Evolutionary conservation across 2,329 filamentous ascomycete species (phyloP).

Genomic region (Remersonia thermophila): DNA sequence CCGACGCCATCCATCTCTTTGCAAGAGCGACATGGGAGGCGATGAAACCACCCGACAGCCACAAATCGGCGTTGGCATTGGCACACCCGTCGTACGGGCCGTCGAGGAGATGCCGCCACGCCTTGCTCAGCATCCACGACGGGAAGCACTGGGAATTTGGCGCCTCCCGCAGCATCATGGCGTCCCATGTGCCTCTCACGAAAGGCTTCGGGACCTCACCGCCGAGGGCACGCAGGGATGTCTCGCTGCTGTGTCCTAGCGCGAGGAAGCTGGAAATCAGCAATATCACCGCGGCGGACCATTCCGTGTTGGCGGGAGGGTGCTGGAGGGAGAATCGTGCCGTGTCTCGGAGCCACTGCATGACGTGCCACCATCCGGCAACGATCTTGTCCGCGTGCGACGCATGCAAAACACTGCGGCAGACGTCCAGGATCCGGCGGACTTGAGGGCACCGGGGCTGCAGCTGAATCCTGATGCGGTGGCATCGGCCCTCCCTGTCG

Average conservation of each 20-base stretch:
- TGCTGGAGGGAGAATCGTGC: constrained; percentile 16
- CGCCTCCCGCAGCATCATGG: constrained; percentile 34
- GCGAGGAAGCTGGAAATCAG: constrained; percentile 52
- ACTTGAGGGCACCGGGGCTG: constrained; percentile 53
- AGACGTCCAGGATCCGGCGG: constrained; percentile 45
- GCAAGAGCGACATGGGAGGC: constrained; percentile 44
- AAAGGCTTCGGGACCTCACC: constrained; percentile 1
- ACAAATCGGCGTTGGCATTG: constrained; percentile 12
- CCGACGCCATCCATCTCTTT: constrained; percentile 51
- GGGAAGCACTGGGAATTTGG: constrained; percentile 38
- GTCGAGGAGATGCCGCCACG: constrained; percentile 63
- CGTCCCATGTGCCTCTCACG: constrained; percentile 28
- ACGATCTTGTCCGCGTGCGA: constrained; percentile 48
- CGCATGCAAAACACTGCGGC: constrained; percentile 51
- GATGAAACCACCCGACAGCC: constrained; percentile 28
- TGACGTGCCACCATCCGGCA: constrained; percentile 60
- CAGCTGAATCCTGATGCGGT: constrained; percentile 56
- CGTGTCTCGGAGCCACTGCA: constrained; percentile 47
- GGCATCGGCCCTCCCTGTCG: constrained; percentile 47
- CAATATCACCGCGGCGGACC: constrained; percentile 54
- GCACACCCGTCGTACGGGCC: constrained; percentile 22
- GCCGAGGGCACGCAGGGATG: constrained; percentile 6
- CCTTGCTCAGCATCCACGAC: constrained; percentile 46
- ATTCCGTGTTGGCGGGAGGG: constrained; percentile 44
- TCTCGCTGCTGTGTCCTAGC: constrained; percentile 29